A percentile compares a stretch with the other conserved stretches of the same genome.
Evolutionary conservation across 228 moss, liverwort and hornwort genomes (phyloP).

Genomic region (Sphagnum magellanicum): DNA sequence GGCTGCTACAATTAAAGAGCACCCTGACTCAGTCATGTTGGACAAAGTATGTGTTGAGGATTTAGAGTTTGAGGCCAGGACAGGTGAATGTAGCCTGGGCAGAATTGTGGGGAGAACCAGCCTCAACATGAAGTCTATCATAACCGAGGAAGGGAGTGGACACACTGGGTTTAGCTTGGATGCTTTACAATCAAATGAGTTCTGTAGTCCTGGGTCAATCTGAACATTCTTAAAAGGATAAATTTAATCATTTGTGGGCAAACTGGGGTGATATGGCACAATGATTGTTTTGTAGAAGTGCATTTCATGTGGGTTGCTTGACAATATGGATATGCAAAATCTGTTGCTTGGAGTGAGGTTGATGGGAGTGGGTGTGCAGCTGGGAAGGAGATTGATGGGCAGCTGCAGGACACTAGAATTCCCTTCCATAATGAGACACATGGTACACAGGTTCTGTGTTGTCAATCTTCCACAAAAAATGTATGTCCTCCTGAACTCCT

Average conservation of each 20-base stretch:
- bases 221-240: background rate
- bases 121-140: background rate
- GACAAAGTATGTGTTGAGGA: background rate
- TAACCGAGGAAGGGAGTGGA: background rate
- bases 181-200: conserved; percentile 17
- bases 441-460: conserved; percentile 14
- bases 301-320: too few species aligned
- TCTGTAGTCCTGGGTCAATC: conserved; percentile 26
- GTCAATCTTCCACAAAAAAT: too few species aligned
- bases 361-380: conserved; percentile 23
- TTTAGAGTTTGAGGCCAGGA: conserved; percentile 5
- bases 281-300: conserved; percentile 1
- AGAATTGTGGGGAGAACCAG: background rate
- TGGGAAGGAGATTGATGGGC: conserved; percentile 25
- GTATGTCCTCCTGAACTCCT: too few species aligned
- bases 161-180: background rate
- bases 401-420: conserved; percentile 27
- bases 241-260: background rate
- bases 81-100: background rate
- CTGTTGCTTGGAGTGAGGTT: conserved; percentile 27
- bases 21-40: conserved; percentile 10
- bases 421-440: conserved; percentile 25
- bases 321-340: too few species aligned
- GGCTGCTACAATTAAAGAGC: background rate
- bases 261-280: conserved; percentile 25